A percentile compares a stretch with the other conserved stretches of the same genome.
Conservation (phyloP, 2,329 filamentous ascomycete species). For the Cordyceps farinosa region DNA sequence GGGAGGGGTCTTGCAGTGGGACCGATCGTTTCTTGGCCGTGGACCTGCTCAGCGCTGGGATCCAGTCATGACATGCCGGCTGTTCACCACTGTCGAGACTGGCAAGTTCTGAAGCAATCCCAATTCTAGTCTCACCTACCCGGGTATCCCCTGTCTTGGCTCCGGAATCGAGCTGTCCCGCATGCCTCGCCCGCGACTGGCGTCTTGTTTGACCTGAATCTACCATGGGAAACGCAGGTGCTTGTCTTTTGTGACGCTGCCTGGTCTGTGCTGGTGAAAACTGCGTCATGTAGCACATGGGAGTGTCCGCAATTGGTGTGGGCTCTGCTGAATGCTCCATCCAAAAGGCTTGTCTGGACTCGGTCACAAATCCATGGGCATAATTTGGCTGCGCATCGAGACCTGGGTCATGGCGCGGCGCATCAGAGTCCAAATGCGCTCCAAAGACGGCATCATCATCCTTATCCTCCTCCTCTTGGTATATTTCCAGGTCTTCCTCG, state of each 20-base stretch:
- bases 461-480: neutral
- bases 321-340: neutral
- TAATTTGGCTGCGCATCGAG: neutral
- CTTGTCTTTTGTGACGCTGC: neutral
- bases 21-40: conserved; percentile 1
- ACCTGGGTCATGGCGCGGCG: neutral
- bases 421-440: accelerated
- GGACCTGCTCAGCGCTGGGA: neutral
- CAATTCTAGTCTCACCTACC: neutral
- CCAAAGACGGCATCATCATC: accelerated
- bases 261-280: neutral
- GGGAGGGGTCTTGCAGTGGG: conserved; percentile 2
- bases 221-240: neutral
- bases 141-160: neutral
- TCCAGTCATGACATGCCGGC: neutral
- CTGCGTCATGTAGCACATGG: conserved; percentile 14
- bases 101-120: neutral
- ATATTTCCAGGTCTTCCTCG: neutral
- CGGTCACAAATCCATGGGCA: neutral
- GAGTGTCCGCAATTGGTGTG: conserved; percentile 7
- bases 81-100: neutral
- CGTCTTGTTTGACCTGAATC: neutral
- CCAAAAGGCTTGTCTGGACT: neutral
- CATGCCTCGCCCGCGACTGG: no score
- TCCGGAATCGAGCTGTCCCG: neutral